These are phyloP conservation scores for Lentinula sp. DNA, from an alignment of 768 basidiomycete species.

Conservation along the genomic window DNA sequence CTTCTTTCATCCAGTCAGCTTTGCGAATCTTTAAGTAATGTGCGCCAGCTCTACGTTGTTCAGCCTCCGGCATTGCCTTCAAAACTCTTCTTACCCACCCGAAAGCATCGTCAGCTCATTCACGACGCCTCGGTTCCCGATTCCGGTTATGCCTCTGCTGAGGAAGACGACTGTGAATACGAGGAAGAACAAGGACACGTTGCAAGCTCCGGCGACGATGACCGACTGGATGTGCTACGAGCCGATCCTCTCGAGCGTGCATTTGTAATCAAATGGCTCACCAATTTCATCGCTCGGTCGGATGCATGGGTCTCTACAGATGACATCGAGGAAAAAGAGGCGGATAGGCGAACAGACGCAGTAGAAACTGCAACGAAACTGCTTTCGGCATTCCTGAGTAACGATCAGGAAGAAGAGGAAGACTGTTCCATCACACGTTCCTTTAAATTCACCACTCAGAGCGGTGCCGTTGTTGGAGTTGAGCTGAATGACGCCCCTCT, in stretches of 20 bases:
- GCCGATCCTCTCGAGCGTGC: slow-evolving; percentile 61
- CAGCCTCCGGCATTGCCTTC: slow-evolving; percentile 20
- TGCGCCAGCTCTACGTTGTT: slow-evolving; percentile 50
- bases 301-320: slow-evolving; percentile 39
- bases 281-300: slow-evolving; percentile 57
- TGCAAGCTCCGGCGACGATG: slow-evolving; percentile 15
- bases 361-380: slow-evolving; percentile 55
- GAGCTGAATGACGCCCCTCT: slow-evolving; percentile 70
- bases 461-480: slow-evolving; percentile 27
- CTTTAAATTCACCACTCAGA: slow-evolving; percentile 38
- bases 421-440: slow-evolving; percentile 40
- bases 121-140: slow-evolving; percentile 49
- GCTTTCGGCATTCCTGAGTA: slow-evolving; percentile 45
- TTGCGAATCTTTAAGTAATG: slow-evolving; percentile 34
- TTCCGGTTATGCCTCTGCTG: slow-evolving; percentile 76
- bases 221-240: slow-evolving; percentile 40
- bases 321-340: slow-evolving; percentile 22
- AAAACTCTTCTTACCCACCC: slow-evolving; percentile 21
- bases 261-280: slow-evolving; percentile 71
- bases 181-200: slow-evolving; percentile 14
- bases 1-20: slow-evolving; percentile 24
- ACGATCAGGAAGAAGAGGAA: slow-evolving; percentile 30
- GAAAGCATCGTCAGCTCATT: slow-evolving; percentile 15
- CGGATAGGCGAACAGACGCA: slow-evolving; percentile 30
- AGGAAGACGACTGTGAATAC: slow-evolving; percentile 45